These are phyloP conservation scores for Pythium sukuiense DNA, from an alignment of 352 stramenopile genomes.

Conservation along the genomic window DNA sequence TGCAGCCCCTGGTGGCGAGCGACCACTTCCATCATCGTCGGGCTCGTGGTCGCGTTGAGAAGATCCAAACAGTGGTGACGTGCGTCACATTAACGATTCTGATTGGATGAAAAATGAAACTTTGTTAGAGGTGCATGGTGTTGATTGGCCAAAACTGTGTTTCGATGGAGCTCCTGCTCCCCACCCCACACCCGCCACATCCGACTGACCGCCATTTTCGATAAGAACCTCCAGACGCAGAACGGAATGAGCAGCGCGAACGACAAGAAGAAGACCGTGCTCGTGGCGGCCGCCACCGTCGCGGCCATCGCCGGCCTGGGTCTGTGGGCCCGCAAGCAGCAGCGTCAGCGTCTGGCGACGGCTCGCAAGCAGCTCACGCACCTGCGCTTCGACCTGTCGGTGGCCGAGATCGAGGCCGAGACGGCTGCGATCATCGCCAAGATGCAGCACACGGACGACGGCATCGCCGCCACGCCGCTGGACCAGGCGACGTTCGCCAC, in stretches of 20 bases:
- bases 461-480: conserved; percentile 48
- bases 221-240: neutral
- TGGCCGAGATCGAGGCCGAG: conserved; percentile 70
- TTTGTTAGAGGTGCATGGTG: neutral
- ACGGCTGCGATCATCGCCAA: conserved; percentile 58
- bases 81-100: neutral
- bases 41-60: neutral
- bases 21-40: neutral
- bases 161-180: neutral
- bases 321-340: conserved; percentile 49
- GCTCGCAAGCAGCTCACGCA: conserved; percentile 58
- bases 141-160: conserved; percentile 16
- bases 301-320: conserved; percentile 48
- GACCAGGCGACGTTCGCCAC: conserved; percentile 56
- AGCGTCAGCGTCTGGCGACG: conserved; percentile 40
- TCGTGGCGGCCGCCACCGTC: conserved; percentile 51
- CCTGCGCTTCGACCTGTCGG: conserved; percentile 74
- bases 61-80: neutral
- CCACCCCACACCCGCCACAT: neutral
- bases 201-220: neutral
- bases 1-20: too few species aligned
- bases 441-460: conserved; percentile 78
- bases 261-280: conserved; percentile 64
- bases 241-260: conserved; percentile 17
- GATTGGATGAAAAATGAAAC: conserved; percentile 25